Base-by-base conservation (phyloP, 2,329 filamentous ascomycete species). In the Scedosporium aurantiacum region DNA sequence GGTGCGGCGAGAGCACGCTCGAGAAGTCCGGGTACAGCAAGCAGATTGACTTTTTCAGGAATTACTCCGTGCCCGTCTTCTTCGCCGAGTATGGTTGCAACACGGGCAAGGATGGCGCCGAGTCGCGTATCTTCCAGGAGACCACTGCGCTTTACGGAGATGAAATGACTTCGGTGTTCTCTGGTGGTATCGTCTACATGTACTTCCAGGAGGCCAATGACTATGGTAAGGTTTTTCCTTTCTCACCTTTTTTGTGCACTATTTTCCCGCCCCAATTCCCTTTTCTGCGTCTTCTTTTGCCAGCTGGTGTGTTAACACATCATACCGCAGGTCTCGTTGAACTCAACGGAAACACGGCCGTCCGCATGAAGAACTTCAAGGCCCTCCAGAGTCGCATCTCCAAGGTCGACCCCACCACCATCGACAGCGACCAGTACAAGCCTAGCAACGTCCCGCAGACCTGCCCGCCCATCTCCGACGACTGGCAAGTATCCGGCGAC, bases 41-140 rank as follows among this genome's bases (percentile, higher is more conserved):
- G 62, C 89, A 93, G 73, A 91, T 91, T 67, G 75, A 90, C 66
- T 93, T 97, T 77, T 99, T 97, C 79, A 74, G 80, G 63, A 84
- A 87, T 72, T 99, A 94, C 82, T 90, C 90, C 8, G 90, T 97
- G 2, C 94, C 94, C 56, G 89, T 91, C 70, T 99, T 99, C 86
- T 97, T 99, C 73, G 94, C 94, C 66, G 94, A 99, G 78, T 99
- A 99, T 71, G 94, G 94, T 68, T 99, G 94, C 86, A 97, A 95
- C 78, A 79, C 79, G 76, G 58, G 58, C 21, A 71, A 75, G 52
- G 69, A 73, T 62, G 83, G 83, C 61, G 79, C 80, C 40, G 79
- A 81, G 52, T 85, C 82, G 64, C 90, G 94, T 76, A 80, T 82
- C 64, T 99, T 96, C 78, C 84, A 89, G 63, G 95, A 99, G 74